Percentiles rank a stretch among this genome's conserved stretches.
Conservation (phyloP, 768 basidiomycete genomes). For the Mycena pura region DNA sequence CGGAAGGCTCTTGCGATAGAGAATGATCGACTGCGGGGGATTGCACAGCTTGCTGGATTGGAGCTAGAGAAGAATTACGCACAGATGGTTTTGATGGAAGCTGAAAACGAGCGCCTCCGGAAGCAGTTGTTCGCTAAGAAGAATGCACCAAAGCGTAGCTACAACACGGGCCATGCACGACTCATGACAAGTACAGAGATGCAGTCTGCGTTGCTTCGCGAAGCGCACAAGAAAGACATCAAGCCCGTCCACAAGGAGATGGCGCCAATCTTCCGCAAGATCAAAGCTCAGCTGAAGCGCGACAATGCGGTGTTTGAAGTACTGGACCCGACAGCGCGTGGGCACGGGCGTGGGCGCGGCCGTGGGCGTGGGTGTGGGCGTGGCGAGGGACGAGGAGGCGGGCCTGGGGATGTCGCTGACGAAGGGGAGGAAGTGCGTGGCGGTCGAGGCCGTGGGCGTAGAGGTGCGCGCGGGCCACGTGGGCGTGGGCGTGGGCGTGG, state of each 20-base stretch:
- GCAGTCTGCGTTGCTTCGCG: not conserved
- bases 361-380: too few species aligned
- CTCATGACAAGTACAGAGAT: constrained; percentile 11
- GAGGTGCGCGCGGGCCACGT: not conserved
- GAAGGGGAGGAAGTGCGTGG: not conserved
- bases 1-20: not conserved
- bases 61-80: constrained; percentile 4
- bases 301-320: not conserved
- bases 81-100: not conserved
- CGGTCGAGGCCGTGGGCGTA: not conserved
- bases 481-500: not conserved
- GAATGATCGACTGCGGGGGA: not conserved
- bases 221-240: constrained; percentile 1
- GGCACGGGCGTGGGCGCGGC: not conserved
- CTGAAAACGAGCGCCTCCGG: not conserved
- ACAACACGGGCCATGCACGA: not conserved
- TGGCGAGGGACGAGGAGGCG: too few species aligned
- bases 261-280: not conserved
- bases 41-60: not conserved
- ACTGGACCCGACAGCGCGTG: not conserved
- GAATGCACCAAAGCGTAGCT: not conserved
- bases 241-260: not conserved
- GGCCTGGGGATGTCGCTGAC: too few species aligned
- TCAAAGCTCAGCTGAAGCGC: not conserved
- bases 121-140: constrained; percentile 1